phyloP scores from a whole-genome alignment of 2,329 filamentous ascomycete species.

The Didymella keratinophila region DNA sequence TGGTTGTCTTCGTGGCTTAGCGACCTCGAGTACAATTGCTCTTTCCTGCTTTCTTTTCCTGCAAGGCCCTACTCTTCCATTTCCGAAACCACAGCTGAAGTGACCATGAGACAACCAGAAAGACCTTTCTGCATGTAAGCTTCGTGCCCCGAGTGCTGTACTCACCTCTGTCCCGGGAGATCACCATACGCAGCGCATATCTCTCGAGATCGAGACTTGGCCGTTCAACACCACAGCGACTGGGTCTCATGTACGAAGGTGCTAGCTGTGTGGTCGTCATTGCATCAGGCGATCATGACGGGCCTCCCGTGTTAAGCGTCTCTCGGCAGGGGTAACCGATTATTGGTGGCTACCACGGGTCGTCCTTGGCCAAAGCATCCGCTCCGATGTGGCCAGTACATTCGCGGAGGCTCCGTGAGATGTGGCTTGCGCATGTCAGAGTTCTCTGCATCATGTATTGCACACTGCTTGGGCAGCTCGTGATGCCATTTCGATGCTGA shows the following conservation, averaged over 20 bases:
- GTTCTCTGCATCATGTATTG: not conserved
- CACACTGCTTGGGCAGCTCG: not conserved
- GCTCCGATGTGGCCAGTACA: not conserved
- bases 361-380: not conserved
- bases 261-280: conserved; percentile 19
- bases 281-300: conserved; percentile 9
- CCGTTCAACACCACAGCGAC: not conserved
- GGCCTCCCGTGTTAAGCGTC: conserved; percentile 16
- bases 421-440: conserved; percentile 1
- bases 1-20: not conserved
- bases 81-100: not conserved
- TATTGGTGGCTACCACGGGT: conserved; percentile 4
- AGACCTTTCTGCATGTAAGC: not conserved
- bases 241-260: conserved; percentile 16
- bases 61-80: not conserved
- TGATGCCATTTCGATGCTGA: not conserved
- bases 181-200: not conserved
- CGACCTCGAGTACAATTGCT: not conserved
- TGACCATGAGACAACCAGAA: not conserved
- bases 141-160: not conserved
- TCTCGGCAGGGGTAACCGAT: not conserved
- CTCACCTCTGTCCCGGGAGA: not conserved
- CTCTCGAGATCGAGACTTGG: not conserved
- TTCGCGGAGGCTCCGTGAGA: conserved; percentile 1
- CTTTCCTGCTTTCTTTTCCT: not conserved